Evolutionary conservation across 331 rosid species (phyloP).

Genomic region (Spiraea crenata): DNA sequence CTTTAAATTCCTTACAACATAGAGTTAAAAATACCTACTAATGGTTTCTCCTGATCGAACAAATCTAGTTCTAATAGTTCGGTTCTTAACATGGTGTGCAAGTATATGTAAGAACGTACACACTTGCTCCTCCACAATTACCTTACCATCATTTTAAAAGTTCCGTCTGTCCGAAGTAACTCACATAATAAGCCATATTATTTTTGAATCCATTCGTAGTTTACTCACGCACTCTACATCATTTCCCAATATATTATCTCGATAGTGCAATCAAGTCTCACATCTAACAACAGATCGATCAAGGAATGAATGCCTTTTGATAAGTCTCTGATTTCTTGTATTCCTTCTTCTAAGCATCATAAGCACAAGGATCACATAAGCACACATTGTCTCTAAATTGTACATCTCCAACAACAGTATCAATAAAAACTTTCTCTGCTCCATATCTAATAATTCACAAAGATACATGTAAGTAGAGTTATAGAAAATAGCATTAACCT

Average conservation of each 20-base stretch:
- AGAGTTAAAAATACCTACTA: slow-evolving; percentile 8
- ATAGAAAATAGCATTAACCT: slow-evolving; percentile 10
- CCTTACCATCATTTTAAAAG: neutral
- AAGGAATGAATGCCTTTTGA: neutral
- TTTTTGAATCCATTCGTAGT: neutral
- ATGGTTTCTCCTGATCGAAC: neutral
- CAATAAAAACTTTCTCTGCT: neutral
- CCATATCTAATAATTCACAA: slow-evolving; percentile 11
- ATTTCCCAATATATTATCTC: neutral
- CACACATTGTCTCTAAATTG: neutral
- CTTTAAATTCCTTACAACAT: neutral
- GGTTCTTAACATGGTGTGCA: slow-evolving; percentile 15
- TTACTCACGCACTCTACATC: neutral
- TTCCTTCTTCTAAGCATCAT: neutral
- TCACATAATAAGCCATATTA: neutral
- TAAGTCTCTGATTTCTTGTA: too few species aligned
- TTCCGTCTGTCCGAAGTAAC: neutral
- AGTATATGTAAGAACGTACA: neutral
- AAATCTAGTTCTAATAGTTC: neutral
- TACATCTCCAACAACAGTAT: neutral
- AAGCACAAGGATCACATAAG: neutral
- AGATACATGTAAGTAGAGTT: too few species aligned
- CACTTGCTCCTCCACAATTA: slow-evolving; percentile 7
- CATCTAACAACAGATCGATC: neutral
- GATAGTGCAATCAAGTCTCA: neutral